phyloP scores from a whole-genome alignment of 1,284 basidiomycete genomes.

The Veloboletus limbatus region DNA sequence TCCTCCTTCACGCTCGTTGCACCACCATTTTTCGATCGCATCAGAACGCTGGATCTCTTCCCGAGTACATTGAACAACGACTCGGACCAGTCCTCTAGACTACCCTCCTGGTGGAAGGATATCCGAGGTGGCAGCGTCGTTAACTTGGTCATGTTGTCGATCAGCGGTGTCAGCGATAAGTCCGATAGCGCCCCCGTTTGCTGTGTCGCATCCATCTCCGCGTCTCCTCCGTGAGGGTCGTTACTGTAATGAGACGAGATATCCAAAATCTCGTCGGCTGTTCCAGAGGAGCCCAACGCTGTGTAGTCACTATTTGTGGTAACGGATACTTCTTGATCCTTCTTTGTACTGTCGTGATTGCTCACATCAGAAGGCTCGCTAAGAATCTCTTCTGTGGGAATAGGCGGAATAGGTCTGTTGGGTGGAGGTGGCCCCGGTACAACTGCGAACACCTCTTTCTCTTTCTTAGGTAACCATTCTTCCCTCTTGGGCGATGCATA shows the following conservation, averaged over 20 bases:
- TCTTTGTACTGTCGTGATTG: conserved; percentile 1
- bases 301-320: neutral
- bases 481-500: conserved; percentile 33
- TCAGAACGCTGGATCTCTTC: conserved; percentile 18
- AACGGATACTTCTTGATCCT: conserved; percentile 3
- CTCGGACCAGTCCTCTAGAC: conserved; percentile 33
- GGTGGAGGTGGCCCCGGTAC: conserved; percentile 10
- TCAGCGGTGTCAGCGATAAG: conserved; percentile 25
- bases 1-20: conserved; percentile 5
- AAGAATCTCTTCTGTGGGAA: conserved; percentile 6
- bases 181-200: conserved; percentile 3
- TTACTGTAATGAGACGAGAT: conserved; percentile 25
- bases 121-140: conserved; percentile 48
- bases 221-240: conserved; percentile 2
- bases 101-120: conserved; percentile 47
- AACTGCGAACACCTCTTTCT: conserved; percentile 17
- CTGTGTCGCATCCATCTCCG: conserved; percentile 10
- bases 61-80: conserved; percentile 30
- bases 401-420: conserved; percentile 20
- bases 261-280: conserved; percentile 29
- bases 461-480: conserved; percentile 12
- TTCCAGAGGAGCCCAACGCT: conserved; percentile 3
- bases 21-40: neutral
- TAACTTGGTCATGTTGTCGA: conserved; percentile 30
- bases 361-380: conserved; percentile 9